A percentile compares a stretch with the other conserved stretches of the same genome.
Conservation (phyloP, 2,329 filamentous ascomycete species). For the Malbranchea zuffiana region DNA sequence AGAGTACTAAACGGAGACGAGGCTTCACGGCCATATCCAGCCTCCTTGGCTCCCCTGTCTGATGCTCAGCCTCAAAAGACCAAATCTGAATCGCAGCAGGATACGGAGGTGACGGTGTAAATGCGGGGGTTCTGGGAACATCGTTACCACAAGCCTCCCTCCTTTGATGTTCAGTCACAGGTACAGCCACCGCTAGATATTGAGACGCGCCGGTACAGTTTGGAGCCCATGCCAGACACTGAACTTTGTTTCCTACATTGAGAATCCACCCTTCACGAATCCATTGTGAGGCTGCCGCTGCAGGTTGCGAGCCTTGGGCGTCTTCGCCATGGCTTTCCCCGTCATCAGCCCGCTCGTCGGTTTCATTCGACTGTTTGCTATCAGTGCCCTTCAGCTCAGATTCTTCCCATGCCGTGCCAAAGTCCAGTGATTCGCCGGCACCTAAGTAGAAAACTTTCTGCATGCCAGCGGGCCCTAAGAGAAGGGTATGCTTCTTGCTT, state of each 20-base stretch:
- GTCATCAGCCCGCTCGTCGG: conserved; percentile 1
- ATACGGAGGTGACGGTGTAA: conserved; percentile 39
- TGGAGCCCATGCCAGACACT: conserved; percentile 41
- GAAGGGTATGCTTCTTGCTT: conserved; percentile 31
- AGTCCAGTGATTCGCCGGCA: conserved; percentile 33
- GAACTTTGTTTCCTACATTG: conserved; percentile 44
- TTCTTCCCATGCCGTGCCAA: conserved; percentile 36
- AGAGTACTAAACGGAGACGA: conserved; percentile 41
- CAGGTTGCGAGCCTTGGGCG: conserved; percentile 1
- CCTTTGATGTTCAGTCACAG: conserved; percentile 31
- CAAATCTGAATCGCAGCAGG: conserved; percentile 48
- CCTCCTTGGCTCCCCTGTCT: conserved; percentile 23
- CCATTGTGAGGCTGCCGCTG: conserved; percentile 14
- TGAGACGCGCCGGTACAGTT: conserved; percentile 38
- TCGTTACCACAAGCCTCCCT: conserved; percentile 19
- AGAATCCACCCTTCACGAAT: conserved; percentile 43
- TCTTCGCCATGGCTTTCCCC: conserved; percentile 1
- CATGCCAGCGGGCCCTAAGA: conserved; percentile 41
- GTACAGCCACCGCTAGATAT: conserved; percentile 44
- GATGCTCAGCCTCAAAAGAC: conserved; percentile 38
- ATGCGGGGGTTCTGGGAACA: conserved; percentile 37
- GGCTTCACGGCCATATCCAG: conserved; percentile 38
- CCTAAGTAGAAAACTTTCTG: conserved; percentile 36
- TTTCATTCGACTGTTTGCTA: conserved; percentile 12
- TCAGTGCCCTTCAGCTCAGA: conserved; percentile 7